Evolutionary conservation across 306 rosid species (phyloP).

Genomic region (Bauhinia variegata): DNA sequence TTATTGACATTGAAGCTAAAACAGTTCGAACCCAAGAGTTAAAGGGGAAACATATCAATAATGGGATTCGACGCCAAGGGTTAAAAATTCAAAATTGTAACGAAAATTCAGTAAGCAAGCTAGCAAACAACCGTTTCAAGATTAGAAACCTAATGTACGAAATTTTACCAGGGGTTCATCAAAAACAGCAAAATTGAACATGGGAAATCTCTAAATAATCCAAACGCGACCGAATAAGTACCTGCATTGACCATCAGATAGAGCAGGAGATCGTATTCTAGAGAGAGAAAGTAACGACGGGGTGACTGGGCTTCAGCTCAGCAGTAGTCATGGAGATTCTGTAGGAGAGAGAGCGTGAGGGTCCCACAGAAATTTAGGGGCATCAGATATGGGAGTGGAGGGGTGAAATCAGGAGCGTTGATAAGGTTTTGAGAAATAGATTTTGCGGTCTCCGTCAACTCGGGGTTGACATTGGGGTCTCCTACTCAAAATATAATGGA

Average conservation of each 20-base stretch:
- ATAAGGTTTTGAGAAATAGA: slow-evolving; percentile 30
- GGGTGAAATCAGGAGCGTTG: slow-evolving; percentile 47
- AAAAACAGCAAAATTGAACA: slow-evolving; percentile 15
- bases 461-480: slow-evolving; percentile 13
- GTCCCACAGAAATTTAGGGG: slow-evolving; percentile 50
- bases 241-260: slow-evolving; percentile 71
- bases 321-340: slow-evolving; percentile 45
- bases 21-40: slow-evolving; percentile 17
- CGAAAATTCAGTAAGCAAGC: not conserved
- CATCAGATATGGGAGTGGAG: slow-evolving; percentile 10
- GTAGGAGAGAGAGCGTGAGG: slow-evolving; percentile 36
- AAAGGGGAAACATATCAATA: slow-evolving; percentile 13
- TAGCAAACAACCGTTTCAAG: not conserved
- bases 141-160: slow-evolving; percentile 32
- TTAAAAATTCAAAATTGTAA: slow-evolving; percentile 18
- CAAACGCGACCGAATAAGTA: slow-evolving; percentile 33
- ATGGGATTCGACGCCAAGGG: slow-evolving; percentile 2
- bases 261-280: slow-evolving; percentile 44
- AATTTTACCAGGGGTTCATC: slow-evolving; percentile 20
- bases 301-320: slow-evolving; percentile 27
- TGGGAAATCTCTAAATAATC: slow-evolving; percentile 19
- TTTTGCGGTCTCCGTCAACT: slow-evolving; percentile 36
- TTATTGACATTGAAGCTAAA: slow-evolving; percentile 20
- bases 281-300: slow-evolving; percentile 34
- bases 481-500: no score